Evolutionary conservation across 2,329 filamentous ascomycete genomes (phyloP).

Genomic region (Pseudogymnoascus sp.): DNA sequence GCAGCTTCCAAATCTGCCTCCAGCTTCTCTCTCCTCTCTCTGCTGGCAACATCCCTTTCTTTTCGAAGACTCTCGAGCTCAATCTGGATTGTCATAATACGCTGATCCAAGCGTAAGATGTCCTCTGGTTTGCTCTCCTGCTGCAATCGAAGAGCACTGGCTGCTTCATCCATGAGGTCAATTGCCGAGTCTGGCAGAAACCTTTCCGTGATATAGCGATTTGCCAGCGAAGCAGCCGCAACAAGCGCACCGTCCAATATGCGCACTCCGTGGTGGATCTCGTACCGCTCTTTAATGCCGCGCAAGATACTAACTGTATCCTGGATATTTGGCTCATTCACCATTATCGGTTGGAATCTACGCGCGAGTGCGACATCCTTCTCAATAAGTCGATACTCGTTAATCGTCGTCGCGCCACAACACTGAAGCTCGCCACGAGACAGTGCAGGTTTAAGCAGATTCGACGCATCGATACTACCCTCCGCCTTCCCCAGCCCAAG

Average conservation of each 20-base stretch:
- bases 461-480: conserved; percentile 93
- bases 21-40: conserved; percentile 79
- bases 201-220: conserved; percentile 92
- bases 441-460: conserved; percentile 87
- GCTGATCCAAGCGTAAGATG: conserved; percentile 84
- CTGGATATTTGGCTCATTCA: conserved; percentile 84
- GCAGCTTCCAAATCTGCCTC: conserved; percentile 68
- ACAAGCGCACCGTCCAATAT: conserved; percentile 91
- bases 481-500: conserved; percentile 91
- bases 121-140: conserved; percentile 96
- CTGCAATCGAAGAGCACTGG: conserved; percentile 79
- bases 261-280: conserved; percentile 91
- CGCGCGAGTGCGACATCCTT: conserved; percentile 91
- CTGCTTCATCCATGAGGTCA: conserved; percentile 91
- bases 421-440: conserved; percentile 89
- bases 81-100: conserved; percentile 96
- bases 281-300: conserved; percentile 96
- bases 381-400: conserved; percentile 88
- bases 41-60: conserved; percentile 83
- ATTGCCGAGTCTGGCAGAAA: conserved; percentile 97
- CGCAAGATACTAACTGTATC: conserved; percentile 93
- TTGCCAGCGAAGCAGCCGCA: conserved; percentile 83
- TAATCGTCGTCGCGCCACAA: conserved; percentile 87
- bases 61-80: conserved; percentile 91
- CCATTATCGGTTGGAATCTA: conserved; percentile 87